Evolutionary conservation across 2,329 filamentous ascomycete genomes (phyloP), one percentile per base, ranked within the genome.

Genomic region (Paracoccidioides lutzii): DNA sequence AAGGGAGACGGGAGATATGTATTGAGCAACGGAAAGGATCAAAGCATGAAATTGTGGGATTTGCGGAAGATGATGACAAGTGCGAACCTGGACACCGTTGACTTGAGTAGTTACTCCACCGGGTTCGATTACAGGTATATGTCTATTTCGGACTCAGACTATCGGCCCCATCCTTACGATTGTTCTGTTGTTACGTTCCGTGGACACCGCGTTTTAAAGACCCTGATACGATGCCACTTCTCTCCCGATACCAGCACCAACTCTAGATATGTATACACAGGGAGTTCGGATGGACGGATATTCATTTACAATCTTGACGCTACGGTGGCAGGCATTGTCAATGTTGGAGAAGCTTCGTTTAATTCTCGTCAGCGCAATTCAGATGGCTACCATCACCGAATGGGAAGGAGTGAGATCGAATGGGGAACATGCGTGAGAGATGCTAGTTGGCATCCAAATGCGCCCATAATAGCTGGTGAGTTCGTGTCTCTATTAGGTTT

Each of bases 31-130:
- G 88, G 83, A 59, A 98, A 97, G 67, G 93, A 98, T 66, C 93
- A 97, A 70, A 91, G 85, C 44, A 95, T 95, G 82, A 97, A 97
- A 72, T 78, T 98, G 0, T 98, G 93, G 93, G 93, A 98, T 69
- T 69, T 96, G 55, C 80, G 91, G 53, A 94, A 88, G 78, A 91
- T 90, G 78, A 87, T 93, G 76, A 83, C 83, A 4, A 85, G 85
- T 0, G 78, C 83, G 38, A 69, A 73, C 68, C 71, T 75, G 2
- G 78, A 81, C 58, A 69, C 68, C 4, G 75, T 83, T 56, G 74
- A 83, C 52, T 70, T 74, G 4, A 67, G 71, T 53, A 65, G 68
- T 33, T 82, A 78, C 66, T 80, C 78, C 0, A 81, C 78, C 1
- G 77, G 77, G 37, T 84, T 83, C 63, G 82, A 85, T 64, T 85